These are phyloP conservation scores for Globisporangium paddicum DNA, from an alignment of 352 stramenopile genomes.

Conservation along the genomic window DNA sequence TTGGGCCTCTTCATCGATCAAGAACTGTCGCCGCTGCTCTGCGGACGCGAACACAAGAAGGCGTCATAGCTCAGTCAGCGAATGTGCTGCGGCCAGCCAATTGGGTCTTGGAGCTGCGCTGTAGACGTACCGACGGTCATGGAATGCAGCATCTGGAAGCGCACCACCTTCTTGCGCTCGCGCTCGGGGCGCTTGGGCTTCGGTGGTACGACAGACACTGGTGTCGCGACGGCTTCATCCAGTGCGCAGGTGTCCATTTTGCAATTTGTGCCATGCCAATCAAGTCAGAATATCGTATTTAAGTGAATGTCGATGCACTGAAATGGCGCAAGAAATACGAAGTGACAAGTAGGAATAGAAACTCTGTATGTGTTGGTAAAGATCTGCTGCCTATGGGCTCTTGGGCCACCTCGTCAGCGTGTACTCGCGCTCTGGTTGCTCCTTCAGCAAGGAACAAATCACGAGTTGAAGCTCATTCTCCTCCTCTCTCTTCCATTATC, in stretches of 20 bases:
- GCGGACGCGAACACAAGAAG: background rate
- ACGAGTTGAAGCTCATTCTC: background rate
- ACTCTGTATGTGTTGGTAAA: background rate
- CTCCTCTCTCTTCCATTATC: background rate
- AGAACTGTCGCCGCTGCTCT: slow-evolving; percentile 50
- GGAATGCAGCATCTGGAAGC: slow-evolving; percentile 44
- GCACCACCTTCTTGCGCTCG: slow-evolving; percentile 48
- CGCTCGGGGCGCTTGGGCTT: slow-evolving; percentile 25
- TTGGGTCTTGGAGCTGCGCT: too few relatives aligned
- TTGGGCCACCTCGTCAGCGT: background rate
- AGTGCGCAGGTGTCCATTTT: background rate
- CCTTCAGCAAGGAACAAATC: background rate
- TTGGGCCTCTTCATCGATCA: slow-evolving; percentile 33
- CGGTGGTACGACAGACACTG: background rate
- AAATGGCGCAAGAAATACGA: too few relatives aligned
- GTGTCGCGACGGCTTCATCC: background rate
- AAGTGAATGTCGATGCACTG: background rate
- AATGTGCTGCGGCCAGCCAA: too few relatives aligned
- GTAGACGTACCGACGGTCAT: slow-evolving; percentile 51
- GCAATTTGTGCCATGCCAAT: background rate
- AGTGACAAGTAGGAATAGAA: too few relatives aligned
- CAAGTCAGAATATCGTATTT: background rate
- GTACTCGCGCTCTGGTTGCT: background rate
- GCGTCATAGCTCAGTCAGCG: too few relatives aligned
- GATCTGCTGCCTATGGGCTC: background rate